phyloP scores from a whole-genome alignment of 768 basidiomycete species.

The Leccinum pellstonianum region DNA sequence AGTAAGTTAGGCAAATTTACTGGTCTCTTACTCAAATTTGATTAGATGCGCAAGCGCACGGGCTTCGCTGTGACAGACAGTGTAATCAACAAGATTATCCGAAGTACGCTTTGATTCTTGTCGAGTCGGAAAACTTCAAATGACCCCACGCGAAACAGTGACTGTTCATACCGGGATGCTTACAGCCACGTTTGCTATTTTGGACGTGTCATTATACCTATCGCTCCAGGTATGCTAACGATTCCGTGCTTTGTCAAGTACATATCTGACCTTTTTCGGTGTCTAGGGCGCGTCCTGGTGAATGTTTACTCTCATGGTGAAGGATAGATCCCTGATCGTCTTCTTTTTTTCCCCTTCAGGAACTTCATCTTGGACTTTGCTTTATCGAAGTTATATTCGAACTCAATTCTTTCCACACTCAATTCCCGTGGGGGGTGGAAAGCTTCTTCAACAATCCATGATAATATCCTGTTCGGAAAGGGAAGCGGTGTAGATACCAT shows the following conservation, averaged over 20 bases:
- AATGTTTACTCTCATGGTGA: slow-evolving; percentile 3
- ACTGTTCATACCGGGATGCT: slow-evolving; percentile 33
- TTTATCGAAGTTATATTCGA: slow-evolving; percentile 29
- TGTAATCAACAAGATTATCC: slow-evolving; percentile 41
- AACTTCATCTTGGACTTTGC: slow-evolving; percentile 25
- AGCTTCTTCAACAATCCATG: background rate
- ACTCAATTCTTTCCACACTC: slow-evolving; percentile 21
- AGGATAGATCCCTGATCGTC: background rate
- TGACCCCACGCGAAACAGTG: slow-evolving; percentile 12
- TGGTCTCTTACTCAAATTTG: background rate
- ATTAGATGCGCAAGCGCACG: slow-evolving; percentile 40
- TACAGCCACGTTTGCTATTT: slow-evolving; percentile 10
- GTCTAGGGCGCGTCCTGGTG: slow-evolving; percentile 18
- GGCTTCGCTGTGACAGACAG: slow-evolving; percentile 41
- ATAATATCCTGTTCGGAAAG: slow-evolving; percentile 11
- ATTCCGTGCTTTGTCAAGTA: background rate
- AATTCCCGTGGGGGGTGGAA: slow-evolving; percentile 27
- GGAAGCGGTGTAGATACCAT: background rate
- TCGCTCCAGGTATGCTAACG: slow-evolving; percentile 11
- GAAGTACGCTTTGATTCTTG: slow-evolving; percentile 25
- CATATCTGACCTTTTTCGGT: background rate
- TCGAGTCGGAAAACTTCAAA: background rate
- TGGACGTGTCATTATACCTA: slow-evolving; percentile 27
- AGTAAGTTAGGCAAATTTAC: background rate
- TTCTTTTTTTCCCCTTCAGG: background rate